Evolutionary conservation across 129 eudicot genomes (phyloP).

Genomic region (Escallonia rubra): DNA sequence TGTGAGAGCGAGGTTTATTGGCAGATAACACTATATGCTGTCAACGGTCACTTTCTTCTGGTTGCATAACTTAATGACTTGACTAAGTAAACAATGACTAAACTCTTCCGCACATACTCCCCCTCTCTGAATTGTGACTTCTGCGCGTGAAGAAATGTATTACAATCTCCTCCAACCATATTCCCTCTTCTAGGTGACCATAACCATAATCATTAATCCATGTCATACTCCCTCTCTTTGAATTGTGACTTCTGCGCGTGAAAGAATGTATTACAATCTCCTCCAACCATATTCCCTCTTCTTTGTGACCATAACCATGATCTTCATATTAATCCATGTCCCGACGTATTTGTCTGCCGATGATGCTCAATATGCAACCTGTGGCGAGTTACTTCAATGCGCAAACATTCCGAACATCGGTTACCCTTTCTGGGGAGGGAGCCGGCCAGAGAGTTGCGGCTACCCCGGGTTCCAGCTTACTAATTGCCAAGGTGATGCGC

Average conservation of each 20-base stretch:
- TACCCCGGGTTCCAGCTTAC: conserved; percentile 17
- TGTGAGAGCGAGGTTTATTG: too few species aligned
- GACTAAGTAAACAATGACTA: too few species aligned
- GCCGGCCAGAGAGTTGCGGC: conserved; percentile 19
- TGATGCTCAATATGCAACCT: conserved; percentile 1
- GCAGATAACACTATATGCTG: too few species aligned
- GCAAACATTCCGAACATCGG: conserved; percentile 7
- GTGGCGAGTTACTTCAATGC: conserved; percentile 7
- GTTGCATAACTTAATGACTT: too few species aligned
- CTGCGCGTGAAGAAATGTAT: conserved; percentile 35
- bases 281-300: neutral
- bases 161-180: neutral
- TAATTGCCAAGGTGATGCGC: conserved; percentile 7
- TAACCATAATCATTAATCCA: neutral
- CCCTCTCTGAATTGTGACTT: conserved; percentile 19
- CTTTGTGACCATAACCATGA: neutral
- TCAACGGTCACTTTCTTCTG: too few species aligned
- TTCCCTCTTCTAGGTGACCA: neutral
- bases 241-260: too few species aligned
- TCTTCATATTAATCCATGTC: neutral
- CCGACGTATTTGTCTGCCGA: neutral
- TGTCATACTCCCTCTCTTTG: neutral
- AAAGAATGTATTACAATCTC: neutral
- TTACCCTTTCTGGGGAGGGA: conserved; percentile 20
- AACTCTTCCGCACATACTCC: neutral